Evolutionary conservation across 2,329 filamentous ascomycete genomes (phyloP), one percentile per base, ranked within the genome.

Genomic region (Aspergillus pseudoviridinutans): DNA sequence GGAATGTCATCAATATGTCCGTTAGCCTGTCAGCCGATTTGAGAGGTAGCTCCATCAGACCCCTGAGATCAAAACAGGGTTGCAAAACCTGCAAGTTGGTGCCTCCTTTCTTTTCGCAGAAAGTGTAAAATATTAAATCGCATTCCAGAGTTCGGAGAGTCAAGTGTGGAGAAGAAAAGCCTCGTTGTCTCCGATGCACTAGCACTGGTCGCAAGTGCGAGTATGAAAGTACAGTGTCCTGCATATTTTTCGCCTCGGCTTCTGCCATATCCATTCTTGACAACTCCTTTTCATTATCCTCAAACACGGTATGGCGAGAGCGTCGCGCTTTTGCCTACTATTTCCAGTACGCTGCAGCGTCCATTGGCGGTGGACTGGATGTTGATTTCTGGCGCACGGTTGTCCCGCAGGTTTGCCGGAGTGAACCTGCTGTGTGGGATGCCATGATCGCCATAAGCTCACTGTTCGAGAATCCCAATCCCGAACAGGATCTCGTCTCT

Each of bases 261-360:
- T 42, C 50, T 7, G 49, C 51, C 3, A 5, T 51, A n/a, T 49
- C 56, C 14, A 47, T 59, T 1, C 53, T 59, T 6, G 55, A 57
- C 14, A 58, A 54, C 4, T 52, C 64, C 1, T 56, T 67, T 3
- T 65, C 68, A 28, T 51, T 58, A 10, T 61, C 56, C 4, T 62
- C 68, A 41, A 65, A 65, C 41, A 66, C 64, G 5, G 65, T 63
- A 1, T 71, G 60, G 58, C 62, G 67, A 47, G 74, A 76, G 54
- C 67, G 71, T 25, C 72, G 73, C 22, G 71, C 73, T 7, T 76
- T 76, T 62, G 68, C 71, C 1, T 74, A 69, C 38, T 76, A 75
- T 58, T 71, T 73, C 25, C 62, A 75, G 44, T 59, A 66, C 22
- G 67, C 67, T 1, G 72, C 70, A 12, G 59, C 64, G 0, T 65